Percentiles rank a stretch among this genome's conserved stretches.
Evolutionary conservation across 2,329 filamentous ascomycete genomes (phyloP).

Genomic region (Colletotrichum siamense): DNA sequence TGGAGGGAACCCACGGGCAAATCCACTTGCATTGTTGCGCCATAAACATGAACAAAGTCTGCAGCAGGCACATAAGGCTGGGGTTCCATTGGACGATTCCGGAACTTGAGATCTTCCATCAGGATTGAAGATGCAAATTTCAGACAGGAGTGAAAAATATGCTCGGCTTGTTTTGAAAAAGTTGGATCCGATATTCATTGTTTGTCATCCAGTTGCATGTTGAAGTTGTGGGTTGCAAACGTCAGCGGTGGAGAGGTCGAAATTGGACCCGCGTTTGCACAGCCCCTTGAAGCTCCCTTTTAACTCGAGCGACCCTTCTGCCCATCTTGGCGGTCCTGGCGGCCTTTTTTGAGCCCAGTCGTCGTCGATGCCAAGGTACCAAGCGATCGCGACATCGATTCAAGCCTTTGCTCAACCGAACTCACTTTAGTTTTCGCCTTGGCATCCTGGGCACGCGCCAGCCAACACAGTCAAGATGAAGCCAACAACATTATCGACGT

Average conservation of each 20-base stretch:
- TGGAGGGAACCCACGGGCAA: neutral
- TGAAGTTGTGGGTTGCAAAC: constrained; percentile 8
- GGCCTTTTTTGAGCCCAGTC: neutral
- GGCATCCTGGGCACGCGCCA: neutral
- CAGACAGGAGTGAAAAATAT: neutral
- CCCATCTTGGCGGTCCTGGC: neutral
- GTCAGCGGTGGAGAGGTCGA: constrained; percentile 20
- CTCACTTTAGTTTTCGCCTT: neutral
- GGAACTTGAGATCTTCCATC: neutral
- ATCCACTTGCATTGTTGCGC: neutral
- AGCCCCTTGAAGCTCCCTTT: constrained; percentile 1
- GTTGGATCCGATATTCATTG: neutral
- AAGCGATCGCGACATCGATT: neutral
- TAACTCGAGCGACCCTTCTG: neutral
- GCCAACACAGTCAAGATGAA: neutral
- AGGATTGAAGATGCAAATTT: neutral
- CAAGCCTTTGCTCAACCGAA: neutral
- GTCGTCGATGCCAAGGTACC: constrained; percentile 1
- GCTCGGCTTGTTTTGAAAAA: neutral
- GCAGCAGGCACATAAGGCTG: neutral
- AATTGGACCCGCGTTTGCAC: constrained; percentile 15
- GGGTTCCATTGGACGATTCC: neutral
- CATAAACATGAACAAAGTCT: neutral
- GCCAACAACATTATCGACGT: neutral
- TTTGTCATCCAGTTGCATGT: neutral